Base-by-base conservation (phyloP, 495 filamentous ascomycete genomes). In the Terfezia claveryi region DNA sequence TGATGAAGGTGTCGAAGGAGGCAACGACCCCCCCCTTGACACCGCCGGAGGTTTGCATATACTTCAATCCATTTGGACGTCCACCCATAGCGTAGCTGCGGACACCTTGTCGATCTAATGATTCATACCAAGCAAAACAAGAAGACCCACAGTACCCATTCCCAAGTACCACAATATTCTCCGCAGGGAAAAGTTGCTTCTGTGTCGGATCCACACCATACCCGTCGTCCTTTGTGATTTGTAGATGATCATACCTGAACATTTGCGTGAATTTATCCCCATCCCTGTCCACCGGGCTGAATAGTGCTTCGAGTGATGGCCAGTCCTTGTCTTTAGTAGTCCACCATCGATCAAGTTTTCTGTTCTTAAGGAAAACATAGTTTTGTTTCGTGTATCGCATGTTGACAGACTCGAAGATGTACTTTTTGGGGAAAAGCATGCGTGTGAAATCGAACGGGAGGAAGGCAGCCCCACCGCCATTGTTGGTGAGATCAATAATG, bases 401-500 rank as follows among this genome's bases (percentile, higher is more conserved):
- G 36, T 62, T 60, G 38, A 62, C 53, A 17, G 58, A 53, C 27
- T 41, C 53, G 23, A 59, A 59, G 27, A 59, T 58, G 4, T 56
- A 52, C 20, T 57, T 37, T 8, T 56, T 32, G 1, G 60, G 60
- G 55, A 62, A 62, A 37, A 62, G 41, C 44, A 57, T 58, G 16
- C 51, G 56, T 8, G 59, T 52, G 32, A 58, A 20, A 57, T 62
- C 60, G 46, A 53, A 62, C 5, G 58, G 60, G 23, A 62, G 57
- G 14, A 59, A 57, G 10, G 53, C 55, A 23, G 59, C 57, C 7
- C 60, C 60, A 23, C 60, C 60, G 14, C 49, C 37, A 23, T 62
- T 62, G 37, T 54, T 51, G 38, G 60, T 57, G 23, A 62, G 52
- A 49, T 62, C 60, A 37, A 60, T 62, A 37, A 62, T 60, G 44